Base-by-base conservation (phyloP, 345 rosid genomes). In the Angophora floribunda region DNA sequence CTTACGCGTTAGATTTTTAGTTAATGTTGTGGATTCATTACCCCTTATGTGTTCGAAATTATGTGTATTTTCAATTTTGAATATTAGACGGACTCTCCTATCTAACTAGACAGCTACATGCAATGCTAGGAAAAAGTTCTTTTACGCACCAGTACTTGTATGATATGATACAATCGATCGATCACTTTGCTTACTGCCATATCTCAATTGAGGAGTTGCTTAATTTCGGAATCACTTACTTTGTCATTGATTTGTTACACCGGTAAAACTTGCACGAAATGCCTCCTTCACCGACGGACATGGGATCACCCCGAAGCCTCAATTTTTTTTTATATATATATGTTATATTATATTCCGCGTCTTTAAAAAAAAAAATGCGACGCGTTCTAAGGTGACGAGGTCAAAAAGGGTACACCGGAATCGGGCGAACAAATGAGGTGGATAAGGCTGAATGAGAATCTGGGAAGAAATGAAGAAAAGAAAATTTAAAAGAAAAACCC, bases 101-200 rank as follows among this genome's bases (percentile, higher is more conserved):
- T 6, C 7, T 2, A 16, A 8, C 6, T 16, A 67, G 12, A 1
- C 4, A 17, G 32, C 24, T 16, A 2, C 10, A 32, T 9, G 79
- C 45, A 30, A 7, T 5, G 0, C 15, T 30, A 5, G 44, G 21
- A 30, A 15, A 36, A 32, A 15, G 21, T 7, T 30, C 7, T 30
- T 32, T 15, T 67, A 15, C 30, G 6, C 1, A 1, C 16, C 22
- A 2, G 1, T 2, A 1, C 22, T 9, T 6, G 41, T 12, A 11
- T 11, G 13, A 28, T 15, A 1, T 5, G 32, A 15, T 13, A 26
- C 32, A 3, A 63, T 36, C 2, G 6, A n/a, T 3, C 19, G 15
- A 63, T n/a, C 41, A 7, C 75, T 63, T 16, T n/a, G 19, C 9
- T 13, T 63, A 17, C 32, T 30, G 5, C 9, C n/a, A 7, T n/a